phyloP scores from a whole-genome alignment of 305 asterid species.

The Rubia peregrina region DNA sequence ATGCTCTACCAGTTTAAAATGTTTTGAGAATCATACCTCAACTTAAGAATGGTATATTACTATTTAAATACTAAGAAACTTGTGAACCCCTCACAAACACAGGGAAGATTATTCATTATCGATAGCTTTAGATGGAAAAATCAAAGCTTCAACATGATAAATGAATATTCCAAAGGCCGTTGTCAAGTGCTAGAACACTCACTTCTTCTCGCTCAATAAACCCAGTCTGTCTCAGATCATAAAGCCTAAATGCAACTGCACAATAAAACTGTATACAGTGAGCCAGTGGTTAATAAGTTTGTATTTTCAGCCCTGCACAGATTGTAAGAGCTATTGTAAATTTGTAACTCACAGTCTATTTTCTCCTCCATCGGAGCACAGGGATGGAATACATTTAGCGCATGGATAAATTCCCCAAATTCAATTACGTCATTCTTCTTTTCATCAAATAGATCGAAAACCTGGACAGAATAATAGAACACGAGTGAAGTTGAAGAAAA shows the following conservation, averaged over 20 bases:
- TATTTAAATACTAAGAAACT: neutral
- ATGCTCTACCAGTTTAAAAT: neutral
- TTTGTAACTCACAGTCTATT: constrained; percentile 48
- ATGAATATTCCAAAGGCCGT: neutral
- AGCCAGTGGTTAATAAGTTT: neutral
- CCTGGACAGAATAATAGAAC: constrained; percentile 30
- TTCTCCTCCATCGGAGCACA: constrained; percentile 58
- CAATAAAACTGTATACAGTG: constrained; percentile 3
- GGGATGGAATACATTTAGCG: constrained; percentile 74
- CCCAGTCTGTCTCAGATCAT: constrained; percentile 90
- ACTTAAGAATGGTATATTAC: neutral
- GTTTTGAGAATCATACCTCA: neutral
- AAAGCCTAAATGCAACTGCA: constrained; percentile 84
- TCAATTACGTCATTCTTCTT: constrained; percentile 71
- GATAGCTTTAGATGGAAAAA: neutral
- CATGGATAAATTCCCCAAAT: constrained; percentile 68
- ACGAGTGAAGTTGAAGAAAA: neutral
- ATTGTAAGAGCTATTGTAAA: constrained; percentile 6
- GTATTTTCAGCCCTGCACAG: neutral
- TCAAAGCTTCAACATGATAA: constrained; percentile 6
- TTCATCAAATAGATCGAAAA: constrained; percentile 74
- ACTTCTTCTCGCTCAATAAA: constrained; percentile 93
- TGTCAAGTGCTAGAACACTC: constrained; percentile 21
- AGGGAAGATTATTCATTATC: neutral
- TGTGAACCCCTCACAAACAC: neutral